Base-by-base conservation (phyloP, 2,329 filamentous ascomycete species). In the Macrophomina pseudophaseolina region DNA sequence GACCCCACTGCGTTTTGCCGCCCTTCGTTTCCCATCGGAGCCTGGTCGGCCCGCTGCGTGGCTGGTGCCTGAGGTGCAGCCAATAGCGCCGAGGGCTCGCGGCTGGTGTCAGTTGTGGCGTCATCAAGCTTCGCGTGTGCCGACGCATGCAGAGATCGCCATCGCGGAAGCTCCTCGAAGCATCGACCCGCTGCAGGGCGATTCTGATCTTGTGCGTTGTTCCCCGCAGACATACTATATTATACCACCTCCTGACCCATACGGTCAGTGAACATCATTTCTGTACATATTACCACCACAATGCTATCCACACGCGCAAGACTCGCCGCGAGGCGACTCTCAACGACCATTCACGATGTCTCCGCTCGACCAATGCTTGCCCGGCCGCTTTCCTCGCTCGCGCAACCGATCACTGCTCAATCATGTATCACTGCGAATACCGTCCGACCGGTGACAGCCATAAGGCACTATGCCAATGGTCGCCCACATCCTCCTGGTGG, bases 401-500 rank as follows among this genome's bases (percentile, higher is more conserved):
- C 66, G 65, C 33, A 54, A 69, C 68, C 71, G 69, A 66, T 67
- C 66, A 38, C 69, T 69, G 18, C 65, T 68, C 18, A 49, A 67
- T 33, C 73, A 72, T 58, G 60, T 70, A 33, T 70, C 68, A 60
- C 78, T 62, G 74, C 74, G 11, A 63, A 53, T 5, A 42, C 66
- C 3, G 8, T 65, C 23, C 68, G 32, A 62, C 68, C 66, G 49
- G 59, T 75, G 9, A 71, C 78, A 46, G 71, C 80, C 14, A 71
- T 79, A 12, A 84, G 89, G 65, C 78, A 74, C 56, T 91, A 91
- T 79, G 85, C 89, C 67, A 89, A 73, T 71, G 75, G 77, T 53
- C 73, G 85, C 68, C 92, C 93, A 69, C 92, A 95, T 70, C 94
- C 93, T 1, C 93, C 94, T 0, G 94, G 94, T 60, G 94, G 94